Evolutionary conservation across 805 yeast genomes (phyloP), one percentile per base, ranked within the genome.

Genomic region (Suhomyces emberorum): DNA sequence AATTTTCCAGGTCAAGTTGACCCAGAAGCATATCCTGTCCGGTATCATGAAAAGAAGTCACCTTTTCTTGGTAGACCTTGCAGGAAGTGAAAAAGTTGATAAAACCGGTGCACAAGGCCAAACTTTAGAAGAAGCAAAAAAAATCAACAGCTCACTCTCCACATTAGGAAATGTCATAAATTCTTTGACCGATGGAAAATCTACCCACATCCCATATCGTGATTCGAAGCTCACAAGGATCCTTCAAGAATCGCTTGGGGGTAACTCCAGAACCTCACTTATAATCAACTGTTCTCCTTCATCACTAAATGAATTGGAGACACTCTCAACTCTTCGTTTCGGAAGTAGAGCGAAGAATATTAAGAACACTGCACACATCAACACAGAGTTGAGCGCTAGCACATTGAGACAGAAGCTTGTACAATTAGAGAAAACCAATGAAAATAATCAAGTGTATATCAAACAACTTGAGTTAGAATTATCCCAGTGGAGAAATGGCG

Each of bases 1-100:
- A 0, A 83, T 88, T 20, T 77, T 87, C 43, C 83, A 81, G 37
- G 67, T 89, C 4, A 74, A 74, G 34, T 62, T 88, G 5, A 65
- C 74, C n/a, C 91, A 84, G 50, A 76, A 75, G 51, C 70, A 74
- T 47, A 42, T 67, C 14, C 59, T 59, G 3, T 68, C 72, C n/a
- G 85, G 83, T 10, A 69, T 77, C 5, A 66, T 75, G 15, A 82
- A 77, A 52, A 66, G 71, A 25, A 81, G 88, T 4, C 78, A 76
- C 40, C 65, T 88, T 41, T 83, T 80, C 48, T 58, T 88, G 24
- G 91, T 87, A 9, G 96, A 88, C 60, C 68, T 88, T 44, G 95
- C 95, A 0, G 95, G 96, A 4, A 81, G 91, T 15, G 96, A 89
- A 57, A 84, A 80, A 55, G 77, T 81, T 25, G 78, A 79, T 39